Conservation (phyloP, 768 basidiomycete genomes). For the Stropharia rugosoannulata region DNA sequence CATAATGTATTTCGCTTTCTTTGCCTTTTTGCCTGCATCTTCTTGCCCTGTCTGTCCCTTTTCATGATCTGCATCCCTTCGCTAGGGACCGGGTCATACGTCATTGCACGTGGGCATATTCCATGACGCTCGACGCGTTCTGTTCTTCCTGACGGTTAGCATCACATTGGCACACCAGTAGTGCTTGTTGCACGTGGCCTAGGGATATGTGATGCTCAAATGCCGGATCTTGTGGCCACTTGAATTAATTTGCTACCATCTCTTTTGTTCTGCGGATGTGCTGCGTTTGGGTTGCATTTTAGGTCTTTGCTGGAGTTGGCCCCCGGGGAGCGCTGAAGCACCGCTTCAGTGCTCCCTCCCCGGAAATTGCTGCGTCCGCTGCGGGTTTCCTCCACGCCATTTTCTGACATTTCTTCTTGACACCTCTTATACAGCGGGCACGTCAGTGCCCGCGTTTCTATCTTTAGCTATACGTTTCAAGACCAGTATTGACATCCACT, state of each 20-base stretch:
- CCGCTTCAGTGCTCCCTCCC: background rate
- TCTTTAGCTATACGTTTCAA: background rate
- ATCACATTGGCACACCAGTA: no score
- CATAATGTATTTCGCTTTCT: background rate
- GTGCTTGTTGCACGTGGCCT: background rate
- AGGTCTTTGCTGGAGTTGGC: background rate
- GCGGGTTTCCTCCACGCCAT: background rate
- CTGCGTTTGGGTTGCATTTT: background rate
- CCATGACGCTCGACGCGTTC: background rate
- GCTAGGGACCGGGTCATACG: background rate
- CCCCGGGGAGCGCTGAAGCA: background rate
- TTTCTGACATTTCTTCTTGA: background rate
- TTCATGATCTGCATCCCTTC: background rate
- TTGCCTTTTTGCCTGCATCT: background rate
- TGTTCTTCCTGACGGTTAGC: no score
- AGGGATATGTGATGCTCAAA: background rate
- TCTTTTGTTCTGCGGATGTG: background rate
- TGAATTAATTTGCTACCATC: background rate
- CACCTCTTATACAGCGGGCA: background rate
- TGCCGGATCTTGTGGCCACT: background rate
- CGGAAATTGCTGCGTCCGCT: background rate
- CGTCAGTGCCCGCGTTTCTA: background rate
- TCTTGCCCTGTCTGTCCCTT: background rate
- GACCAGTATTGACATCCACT: slow-evolving; percentile 2
- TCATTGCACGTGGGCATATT: background rate